Percentiles rank a stretch among this genome's conserved stretches.
Evolutionary conservation across 139 green algal species (phyloP).

Genomic region (Mychonastes homosphaera): DNA sequence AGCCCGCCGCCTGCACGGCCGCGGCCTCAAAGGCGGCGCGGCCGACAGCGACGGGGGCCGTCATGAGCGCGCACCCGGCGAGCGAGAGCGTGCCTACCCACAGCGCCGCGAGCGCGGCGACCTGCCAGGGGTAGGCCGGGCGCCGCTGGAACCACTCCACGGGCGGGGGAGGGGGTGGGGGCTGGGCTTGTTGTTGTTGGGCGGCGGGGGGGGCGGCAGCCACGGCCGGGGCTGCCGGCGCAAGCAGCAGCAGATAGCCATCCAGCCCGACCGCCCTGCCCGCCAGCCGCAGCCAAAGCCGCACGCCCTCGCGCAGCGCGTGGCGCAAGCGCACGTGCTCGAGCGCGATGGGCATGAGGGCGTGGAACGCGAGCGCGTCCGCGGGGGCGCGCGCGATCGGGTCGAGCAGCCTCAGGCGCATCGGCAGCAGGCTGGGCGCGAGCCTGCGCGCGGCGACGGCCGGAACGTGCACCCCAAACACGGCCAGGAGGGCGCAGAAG

Average conservation of each 20-base stretch:
- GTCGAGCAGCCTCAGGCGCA: conserved; percentile 16
- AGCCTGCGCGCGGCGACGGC: conserved; percentile 12
- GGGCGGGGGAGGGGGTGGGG: background rate
- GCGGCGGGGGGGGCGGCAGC: background rate
- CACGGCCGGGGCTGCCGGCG: background rate
- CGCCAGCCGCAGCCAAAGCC: conserved; percentile 3
- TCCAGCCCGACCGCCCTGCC: conserved; percentile 2
- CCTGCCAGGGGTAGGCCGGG: conserved; percentile 1
- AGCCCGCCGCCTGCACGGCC: conserved; percentile 3
- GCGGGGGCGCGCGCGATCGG: conserved; percentile 16
- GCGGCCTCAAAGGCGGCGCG: conserved; percentile 1
- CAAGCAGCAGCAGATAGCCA: conserved; percentile 1
- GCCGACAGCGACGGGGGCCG: conserved; percentile 8
- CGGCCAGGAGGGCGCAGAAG: conserved; percentile 2
- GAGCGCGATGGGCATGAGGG: conserved; percentile 19
- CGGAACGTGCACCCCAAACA: conserved; percentile 22
- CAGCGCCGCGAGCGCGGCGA: background rate
- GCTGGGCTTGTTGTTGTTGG: background rate
- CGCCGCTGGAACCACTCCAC: conserved; percentile 17
- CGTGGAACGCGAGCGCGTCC: conserved; percentile 29
- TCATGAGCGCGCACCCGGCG: conserved; percentile 2
- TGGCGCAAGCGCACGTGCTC: conserved; percentile 21
- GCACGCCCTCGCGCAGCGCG: conserved; percentile 2
- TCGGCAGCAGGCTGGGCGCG: conserved; percentile 10
- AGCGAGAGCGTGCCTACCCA: background rate